These are phyloP conservation scores for Zoysia japonica DNA, from an alignment of 176 grass and related monocot species.

Conservation along the genomic window DNA sequence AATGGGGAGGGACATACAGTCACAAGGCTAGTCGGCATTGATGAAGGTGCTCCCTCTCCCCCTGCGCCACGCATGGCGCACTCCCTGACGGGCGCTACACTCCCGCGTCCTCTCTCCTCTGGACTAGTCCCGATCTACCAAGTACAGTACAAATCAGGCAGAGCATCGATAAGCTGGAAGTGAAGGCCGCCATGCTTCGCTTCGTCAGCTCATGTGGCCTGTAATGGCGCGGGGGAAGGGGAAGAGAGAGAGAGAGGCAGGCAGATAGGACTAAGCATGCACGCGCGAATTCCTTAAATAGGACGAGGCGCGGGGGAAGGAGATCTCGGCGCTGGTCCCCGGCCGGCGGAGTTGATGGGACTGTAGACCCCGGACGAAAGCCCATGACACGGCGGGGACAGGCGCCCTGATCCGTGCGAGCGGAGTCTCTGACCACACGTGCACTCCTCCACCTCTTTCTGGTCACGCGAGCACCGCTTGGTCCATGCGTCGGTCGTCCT, in stretches of 20 bases:
- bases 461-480: not conserved
- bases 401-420: not conserved
- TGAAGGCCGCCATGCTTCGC: not conserved
- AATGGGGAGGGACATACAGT: constrained; percentile 33
- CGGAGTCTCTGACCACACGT: constrained; percentile 52
- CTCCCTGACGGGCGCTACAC: constrained; percentile 38
- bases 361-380: constrained; percentile 42
- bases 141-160: constrained; percentile 8
- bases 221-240: constrained; percentile 7
- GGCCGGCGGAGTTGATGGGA: constrained; percentile 42
- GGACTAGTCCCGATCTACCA: constrained; percentile 26
- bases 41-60: constrained; percentile 35
- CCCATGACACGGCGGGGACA: constrained; percentile 30
- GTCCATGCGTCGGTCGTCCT: constrained; percentile 20
- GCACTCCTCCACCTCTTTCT: constrained; percentile 35
- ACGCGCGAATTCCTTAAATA: constrained; percentile 50
- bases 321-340: constrained; percentile 68
- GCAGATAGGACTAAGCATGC: constrained; percentile 28
- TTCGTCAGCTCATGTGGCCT: not conserved
- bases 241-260: not conserved
- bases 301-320: constrained; percentile 23
- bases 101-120: constrained; percentile 20
- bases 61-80: constrained; percentile 35
- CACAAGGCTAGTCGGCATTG: constrained; percentile 32
- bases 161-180: not conserved